These are phyloP conservation scores for Incumbomyces delicatus DNA, from an alignment of 2,329 filamentous ascomycete species.

Conservation along the genomic window DNA sequence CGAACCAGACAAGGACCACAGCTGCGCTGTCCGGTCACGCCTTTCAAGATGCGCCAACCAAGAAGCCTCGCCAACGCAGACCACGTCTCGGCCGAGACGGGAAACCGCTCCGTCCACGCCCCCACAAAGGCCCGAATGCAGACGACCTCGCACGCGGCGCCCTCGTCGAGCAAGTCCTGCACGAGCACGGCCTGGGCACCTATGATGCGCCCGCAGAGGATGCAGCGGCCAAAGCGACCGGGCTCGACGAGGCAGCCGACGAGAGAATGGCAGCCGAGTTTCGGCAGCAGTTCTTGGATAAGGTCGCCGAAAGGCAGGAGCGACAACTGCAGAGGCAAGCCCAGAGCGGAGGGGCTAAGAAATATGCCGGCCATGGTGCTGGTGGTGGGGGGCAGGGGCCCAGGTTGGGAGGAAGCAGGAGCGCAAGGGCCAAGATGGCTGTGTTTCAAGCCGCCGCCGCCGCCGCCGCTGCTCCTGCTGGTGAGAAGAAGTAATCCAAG, in stretches of 20 bases:
- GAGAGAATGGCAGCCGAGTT: constrained; percentile 68
- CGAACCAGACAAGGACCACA: constrained; percentile 36
- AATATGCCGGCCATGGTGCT: constrained; percentile 22
- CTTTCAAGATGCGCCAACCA: constrained; percentile 17
- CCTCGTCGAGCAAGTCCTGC: constrained; percentile 46
- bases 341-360: constrained; percentile 23
- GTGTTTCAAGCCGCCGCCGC: constrained; percentile 10
- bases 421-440: constrained; percentile 50
- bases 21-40: constrained; percentile 34
- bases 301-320: constrained; percentile 39
- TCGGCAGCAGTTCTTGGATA: constrained; percentile 50
- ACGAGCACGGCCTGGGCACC: constrained; percentile 42
- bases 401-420: constrained; percentile 53
- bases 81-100: constrained; percentile 32
- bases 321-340: constrained; percentile 22
- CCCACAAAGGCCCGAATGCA: constrained; percentile 39
- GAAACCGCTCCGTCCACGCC: constrained; percentile 30
- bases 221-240: not conserved
- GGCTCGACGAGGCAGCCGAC: constrained; percentile 46
- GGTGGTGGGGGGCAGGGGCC: constrained; percentile 39
- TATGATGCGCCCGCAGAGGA: not conserved
- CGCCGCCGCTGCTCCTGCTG: not conserved
- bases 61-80: constrained; percentile 22
- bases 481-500: constrained; percentile 1
- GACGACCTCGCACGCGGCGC: constrained; percentile 45